Evolutionary conservation across 75 land plant genomes (phyloP).

Genomic region (Sequoiadendron giganteum): DNA sequence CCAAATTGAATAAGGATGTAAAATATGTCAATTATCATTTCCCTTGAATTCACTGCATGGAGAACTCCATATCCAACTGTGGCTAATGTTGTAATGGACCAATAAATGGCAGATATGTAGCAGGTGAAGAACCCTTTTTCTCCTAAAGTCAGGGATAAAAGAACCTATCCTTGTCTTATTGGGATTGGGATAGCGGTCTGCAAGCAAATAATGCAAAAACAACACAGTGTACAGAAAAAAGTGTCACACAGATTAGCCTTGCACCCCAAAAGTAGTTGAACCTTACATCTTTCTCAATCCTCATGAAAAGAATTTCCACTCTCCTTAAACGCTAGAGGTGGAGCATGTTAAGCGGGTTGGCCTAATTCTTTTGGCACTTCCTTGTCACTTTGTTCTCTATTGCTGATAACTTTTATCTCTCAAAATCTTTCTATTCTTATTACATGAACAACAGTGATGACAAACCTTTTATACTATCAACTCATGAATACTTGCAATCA

Average conservation of each 20-base stretch:
- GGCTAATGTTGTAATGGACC: slow-evolving; percentile 64
- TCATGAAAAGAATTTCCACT: slow-evolving; percentile 62
- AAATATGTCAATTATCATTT: slow-evolving; percentile 59
- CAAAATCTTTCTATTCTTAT: no score
- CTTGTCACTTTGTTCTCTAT: no score
- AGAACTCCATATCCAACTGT: slow-evolving; percentile 76
- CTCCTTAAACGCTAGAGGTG: slow-evolving; percentile 68
- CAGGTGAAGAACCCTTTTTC: slow-evolving; percentile 37
- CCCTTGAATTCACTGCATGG: slow-evolving; percentile 57
- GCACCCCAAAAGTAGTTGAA: slow-evolving; percentile 68
- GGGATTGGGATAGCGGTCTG: slow-evolving; percentile 43
- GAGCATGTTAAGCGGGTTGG: slow-evolving; percentile 48
- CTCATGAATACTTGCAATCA: no score
- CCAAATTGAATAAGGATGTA: slow-evolving; percentile 63
- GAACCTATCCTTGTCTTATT: slow-evolving; percentile 59
- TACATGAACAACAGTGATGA: no score
- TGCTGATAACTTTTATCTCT: no score
- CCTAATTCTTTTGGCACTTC: no score
- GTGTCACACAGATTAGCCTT: slow-evolving; percentile 49
- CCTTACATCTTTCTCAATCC: slow-evolving; percentile 80
- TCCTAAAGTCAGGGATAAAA: slow-evolving; percentile 40
- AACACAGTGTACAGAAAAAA: slow-evolving; percentile 53
- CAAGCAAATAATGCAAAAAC: slow-evolving; percentile 58
- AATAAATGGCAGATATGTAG: slow-evolving; percentile 51
- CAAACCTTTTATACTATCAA: no score